Base-by-base conservation (phyloP, 164 flowering plant species). In the Taxillus chinensis region DNA sequence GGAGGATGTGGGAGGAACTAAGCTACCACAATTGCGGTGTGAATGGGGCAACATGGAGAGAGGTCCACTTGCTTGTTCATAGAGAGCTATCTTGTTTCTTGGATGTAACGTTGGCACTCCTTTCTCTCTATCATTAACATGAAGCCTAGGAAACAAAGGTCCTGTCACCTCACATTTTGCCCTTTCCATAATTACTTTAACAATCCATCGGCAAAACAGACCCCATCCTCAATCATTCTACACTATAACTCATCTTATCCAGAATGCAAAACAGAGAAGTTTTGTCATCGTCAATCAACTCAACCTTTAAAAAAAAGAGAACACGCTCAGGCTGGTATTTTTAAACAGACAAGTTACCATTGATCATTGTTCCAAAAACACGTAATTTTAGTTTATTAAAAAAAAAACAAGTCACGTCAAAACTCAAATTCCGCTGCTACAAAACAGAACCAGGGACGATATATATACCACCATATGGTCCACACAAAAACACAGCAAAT, bases 91-190 rank as follows among this genome's bases (percentile, higher is more conserved):
- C 76, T 85, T 89, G 66, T 92, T 92, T 74, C 95, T 86, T 12
- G 98, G 96, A 68, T 95, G 96, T 41, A 92, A 84, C 63, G 82
- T 82, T 50, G 90, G 89, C 53, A 92, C 95, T 68, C 95, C 89
- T 78, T 79, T 86, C 64, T 86, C 92, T 27, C 84, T 68, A 75
- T 89, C 96, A 73, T 83, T 84, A 46, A 89, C 83, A 80, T 87
- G 92, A 63, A 87, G 78, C 81, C 92, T 80, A 4, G 95, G 97
- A 72, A 87, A 90, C 85, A 87, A 56, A 53, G 92, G 89, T 14
- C 76, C 76, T 64, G 62, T 62, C 41, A 70, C 84, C 62, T 81
- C 87, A 74, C 77, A 80, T 50, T 74, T 84, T 8, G 75, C 74
- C 54, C 77, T 74, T 77, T 74, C 80, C 78, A 69, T 80, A 60